Evolutionary conservation across 2,329 filamentous ascomycete genomes (phyloP).

Genomic region (Ilyonectria sp.): DNA sequence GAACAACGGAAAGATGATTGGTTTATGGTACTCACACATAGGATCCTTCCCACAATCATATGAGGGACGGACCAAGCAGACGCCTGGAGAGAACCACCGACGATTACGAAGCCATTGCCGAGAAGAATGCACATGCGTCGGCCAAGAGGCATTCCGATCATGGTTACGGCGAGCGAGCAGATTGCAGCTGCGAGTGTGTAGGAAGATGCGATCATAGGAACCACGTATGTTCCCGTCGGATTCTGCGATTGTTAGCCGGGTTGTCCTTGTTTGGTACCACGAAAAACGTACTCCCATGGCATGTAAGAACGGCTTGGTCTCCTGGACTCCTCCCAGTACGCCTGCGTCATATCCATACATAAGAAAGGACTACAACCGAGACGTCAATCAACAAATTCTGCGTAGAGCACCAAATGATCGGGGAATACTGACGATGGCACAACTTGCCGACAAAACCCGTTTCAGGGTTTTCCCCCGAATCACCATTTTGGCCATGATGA

Average conservation of each 20-base stretch:
- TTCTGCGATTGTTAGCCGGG: constrained; percentile 8
- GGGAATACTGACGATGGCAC: neutral
- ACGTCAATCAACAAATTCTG: neutral
- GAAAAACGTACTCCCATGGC: neutral
- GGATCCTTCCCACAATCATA: constrained; percentile 31
- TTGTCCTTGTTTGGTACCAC: neutral
- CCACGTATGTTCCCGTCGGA: constrained; percentile 29
- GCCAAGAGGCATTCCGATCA: constrained; percentile 32
- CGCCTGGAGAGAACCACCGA: constrained; percentile 29
- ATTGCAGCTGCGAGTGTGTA: constrained; percentile 31
- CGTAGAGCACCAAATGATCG: neutral
- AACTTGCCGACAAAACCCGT: neutral
- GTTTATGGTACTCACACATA: constrained; percentile 9
- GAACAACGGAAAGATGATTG: neutral
- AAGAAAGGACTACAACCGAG: neutral
- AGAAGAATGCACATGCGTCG: constrained; percentile 28
- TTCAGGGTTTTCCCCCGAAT: neutral
- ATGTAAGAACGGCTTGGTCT: neutral
- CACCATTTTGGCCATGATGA: neutral
- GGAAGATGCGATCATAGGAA: constrained; percentile 33
- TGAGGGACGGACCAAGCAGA: constrained; percentile 31
- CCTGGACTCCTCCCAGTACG: neutral
- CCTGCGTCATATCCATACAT: neutral
- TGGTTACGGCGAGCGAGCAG: constrained; percentile 26
- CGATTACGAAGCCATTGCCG: constrained; percentile 24